A percentile compares a stretch with the other conserved stretches of the same genome.
These are phyloP conservation scores for Pseudocercospora macadamiae DNA, from an alignment of 2,329 filamentous ascomycete species.

Conservation along the genomic window DNA sequence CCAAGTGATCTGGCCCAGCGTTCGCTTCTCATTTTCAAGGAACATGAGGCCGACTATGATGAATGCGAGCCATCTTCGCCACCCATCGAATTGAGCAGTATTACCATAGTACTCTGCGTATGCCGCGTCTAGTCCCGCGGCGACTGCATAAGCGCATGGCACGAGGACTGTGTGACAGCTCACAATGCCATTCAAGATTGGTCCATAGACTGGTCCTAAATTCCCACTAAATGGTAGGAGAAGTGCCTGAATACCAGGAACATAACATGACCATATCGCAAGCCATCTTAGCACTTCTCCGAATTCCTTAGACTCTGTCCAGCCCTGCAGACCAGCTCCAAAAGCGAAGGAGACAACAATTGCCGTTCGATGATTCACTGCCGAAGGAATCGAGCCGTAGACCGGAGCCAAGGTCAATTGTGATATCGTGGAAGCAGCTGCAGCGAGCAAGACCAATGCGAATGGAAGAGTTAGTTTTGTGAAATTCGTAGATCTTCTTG, in stretches of 20 bases:
- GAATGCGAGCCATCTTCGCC: neutral
- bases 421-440: constrained; percentile 69
- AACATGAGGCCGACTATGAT: neutral
- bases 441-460: constrained; percentile 50
- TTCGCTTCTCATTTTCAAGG: neutral
- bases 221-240: constrained; percentile 67
- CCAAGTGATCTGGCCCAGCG: neutral
- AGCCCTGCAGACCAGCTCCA: constrained; percentile 4
- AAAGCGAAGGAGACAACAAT: constrained; percentile 59
- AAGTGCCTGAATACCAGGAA: constrained; percentile 72
- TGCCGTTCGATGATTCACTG: constrained; percentile 69
- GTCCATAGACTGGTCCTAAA: constrained; percentile 72
- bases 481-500: neutral
- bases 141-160: constrained; percentile 43
- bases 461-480: neutral
- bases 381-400: constrained; percentile 81
- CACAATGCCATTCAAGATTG: constrained; percentile 71
- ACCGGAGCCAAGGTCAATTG: constrained; percentile 80
- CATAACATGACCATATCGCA: constrained; percentile 71
- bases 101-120: constrained; percentile 40
- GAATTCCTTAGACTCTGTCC: neutral
- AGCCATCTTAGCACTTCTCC: neutral
- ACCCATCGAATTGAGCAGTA: constrained; percentile 40
- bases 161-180: constrained; percentile 64
- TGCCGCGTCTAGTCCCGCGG: constrained; percentile 12